Percentiles rank a stretch among this genome's conserved stretches.
Conservation (phyloP, 371 early-diverging fungal genomes). For the Parasitella parasitica region DNA sequence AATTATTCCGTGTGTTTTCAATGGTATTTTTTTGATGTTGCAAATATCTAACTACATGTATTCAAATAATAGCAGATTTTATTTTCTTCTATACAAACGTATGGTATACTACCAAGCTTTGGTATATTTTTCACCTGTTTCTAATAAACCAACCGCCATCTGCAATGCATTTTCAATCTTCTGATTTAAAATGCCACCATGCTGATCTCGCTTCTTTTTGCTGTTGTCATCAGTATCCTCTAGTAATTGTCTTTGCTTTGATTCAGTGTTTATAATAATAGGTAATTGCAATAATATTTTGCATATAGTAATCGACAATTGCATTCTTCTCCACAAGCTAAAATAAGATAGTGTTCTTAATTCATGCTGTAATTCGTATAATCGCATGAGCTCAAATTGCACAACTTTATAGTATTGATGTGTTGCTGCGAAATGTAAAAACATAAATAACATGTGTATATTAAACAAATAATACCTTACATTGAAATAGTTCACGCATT, state of each 20-base stretch:
- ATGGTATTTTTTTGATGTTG: too few species aligned
- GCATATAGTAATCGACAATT: slow-evolving; percentile 56
- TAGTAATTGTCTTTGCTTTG: slow-evolving; percentile 27
- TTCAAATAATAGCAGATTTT: too few species aligned
- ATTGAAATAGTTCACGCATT: slow-evolving; percentile 57
- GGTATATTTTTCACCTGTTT: slow-evolving; percentile 54
- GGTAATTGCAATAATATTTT: slow-evolving; percentile 59
- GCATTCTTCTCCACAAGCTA: slow-evolving; percentile 59
- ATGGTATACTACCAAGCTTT: slow-evolving; percentile 22
- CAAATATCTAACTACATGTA: too few species aligned
- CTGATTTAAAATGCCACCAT: slow-evolving; percentile 39
- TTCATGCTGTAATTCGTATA: slow-evolving; percentile 63
- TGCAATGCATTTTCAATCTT: slow-evolving; percentile 55
- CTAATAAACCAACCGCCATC: slow-evolving; percentile 54
- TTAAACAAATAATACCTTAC: slow-evolving; percentile 30
- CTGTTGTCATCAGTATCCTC: slow-evolving; percentile 23
- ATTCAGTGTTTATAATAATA: slow-evolving; percentile 53
- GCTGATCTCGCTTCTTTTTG: background rate
- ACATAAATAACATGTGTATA: background rate
- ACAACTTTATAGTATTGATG: slow-evolving; percentile 62
- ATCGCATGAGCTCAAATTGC: slow-evolving; percentile 58
- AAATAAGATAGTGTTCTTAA: slow-evolving; percentile 58
- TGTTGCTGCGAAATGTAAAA: slow-evolving; percentile 45
- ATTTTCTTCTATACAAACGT: background rate
- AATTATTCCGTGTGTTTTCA: too few species aligned